Conservation (phyloP, 2,329 filamentous ascomycete species). For the Aspergillus novoparasiticus region DNA sequence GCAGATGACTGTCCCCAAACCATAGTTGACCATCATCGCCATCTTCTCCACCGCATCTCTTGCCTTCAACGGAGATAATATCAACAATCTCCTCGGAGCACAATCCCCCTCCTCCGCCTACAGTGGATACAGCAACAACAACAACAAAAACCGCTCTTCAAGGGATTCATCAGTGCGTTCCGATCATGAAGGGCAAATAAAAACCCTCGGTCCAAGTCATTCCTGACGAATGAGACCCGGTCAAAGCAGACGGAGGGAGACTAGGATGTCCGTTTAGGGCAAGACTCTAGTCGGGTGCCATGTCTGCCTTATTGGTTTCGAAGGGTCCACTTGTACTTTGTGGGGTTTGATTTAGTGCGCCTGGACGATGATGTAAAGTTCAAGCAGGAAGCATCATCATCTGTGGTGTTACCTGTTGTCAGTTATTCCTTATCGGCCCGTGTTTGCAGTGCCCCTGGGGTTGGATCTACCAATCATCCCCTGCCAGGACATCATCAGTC, state of each 20-base stretch:
- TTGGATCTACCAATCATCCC: background rate
- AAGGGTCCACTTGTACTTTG: background rate
- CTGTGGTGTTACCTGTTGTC: conserved; percentile 1
- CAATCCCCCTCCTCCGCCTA: background rate
- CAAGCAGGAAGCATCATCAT: background rate
- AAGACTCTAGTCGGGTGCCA: background rate
- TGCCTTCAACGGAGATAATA: background rate
- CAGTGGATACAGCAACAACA: background rate
- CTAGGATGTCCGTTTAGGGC: background rate
- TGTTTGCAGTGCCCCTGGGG: conserved; percentile 6
- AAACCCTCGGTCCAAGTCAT: background rate
- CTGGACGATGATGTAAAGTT: conserved; percentile 3
- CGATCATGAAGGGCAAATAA: background rate
- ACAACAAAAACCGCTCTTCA: background rate
- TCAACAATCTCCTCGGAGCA: background rate
- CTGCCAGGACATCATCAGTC: background rate
- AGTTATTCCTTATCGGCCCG: conserved; percentile 7
- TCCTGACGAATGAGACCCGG: background rate
- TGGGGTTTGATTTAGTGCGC: background rate
- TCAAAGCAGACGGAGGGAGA: too few relatives aligned
- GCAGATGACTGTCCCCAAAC: background rate
- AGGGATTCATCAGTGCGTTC: background rate
- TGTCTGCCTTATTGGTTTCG: background rate
- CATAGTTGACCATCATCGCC: background rate
- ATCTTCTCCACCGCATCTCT: background rate